Percentiles rank a stretch among this genome's conserved stretches.
Conservation (phyloP, 768 basidiomycete species). For the Pleurotus tuber-regium region DNA sequence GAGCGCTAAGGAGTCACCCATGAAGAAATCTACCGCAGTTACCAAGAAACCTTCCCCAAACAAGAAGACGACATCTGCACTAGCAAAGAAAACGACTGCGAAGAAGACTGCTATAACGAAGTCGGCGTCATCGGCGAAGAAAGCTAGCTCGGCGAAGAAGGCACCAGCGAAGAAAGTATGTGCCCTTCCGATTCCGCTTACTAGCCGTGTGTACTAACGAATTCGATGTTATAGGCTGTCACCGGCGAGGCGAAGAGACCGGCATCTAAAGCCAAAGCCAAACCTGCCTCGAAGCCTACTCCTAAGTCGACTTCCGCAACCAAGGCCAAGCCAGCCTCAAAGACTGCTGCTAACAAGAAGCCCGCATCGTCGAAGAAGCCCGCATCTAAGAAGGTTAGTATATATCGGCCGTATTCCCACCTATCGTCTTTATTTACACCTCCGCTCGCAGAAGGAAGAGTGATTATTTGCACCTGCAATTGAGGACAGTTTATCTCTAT, state of each 20-base stretch:
- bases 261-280: constrained; percentile 27
- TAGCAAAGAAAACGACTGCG: constrained; percentile 15
- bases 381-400: constrained; percentile 18
- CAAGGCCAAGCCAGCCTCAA: constrained; percentile 20
- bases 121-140: constrained; percentile 17
- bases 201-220: background rate
- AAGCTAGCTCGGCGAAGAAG: constrained; percentile 36
- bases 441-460: constrained; percentile 5
- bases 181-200: background rate
- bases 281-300: constrained; percentile 27
- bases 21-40: constrained; percentile 27
- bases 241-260: constrained; percentile 39
- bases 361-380: constrained; percentile 14
- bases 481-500: background rate
- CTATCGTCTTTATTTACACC: background rate
- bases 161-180: constrained; percentile 60
- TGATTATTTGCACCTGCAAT: background rate
- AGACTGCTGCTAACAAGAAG: constrained; percentile 18
- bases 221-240: constrained; percentile 30
- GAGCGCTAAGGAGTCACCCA: constrained; percentile 23
- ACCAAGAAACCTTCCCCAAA: constrained; percentile 8
- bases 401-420: background rate
- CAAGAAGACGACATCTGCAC: constrained; percentile 21
- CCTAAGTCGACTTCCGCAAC: constrained; percentile 7
- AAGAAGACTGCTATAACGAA: constrained; percentile 20